Conservation (phyloP, 106 monocot genomes). For the Dioscorea dumetorum region DNA sequence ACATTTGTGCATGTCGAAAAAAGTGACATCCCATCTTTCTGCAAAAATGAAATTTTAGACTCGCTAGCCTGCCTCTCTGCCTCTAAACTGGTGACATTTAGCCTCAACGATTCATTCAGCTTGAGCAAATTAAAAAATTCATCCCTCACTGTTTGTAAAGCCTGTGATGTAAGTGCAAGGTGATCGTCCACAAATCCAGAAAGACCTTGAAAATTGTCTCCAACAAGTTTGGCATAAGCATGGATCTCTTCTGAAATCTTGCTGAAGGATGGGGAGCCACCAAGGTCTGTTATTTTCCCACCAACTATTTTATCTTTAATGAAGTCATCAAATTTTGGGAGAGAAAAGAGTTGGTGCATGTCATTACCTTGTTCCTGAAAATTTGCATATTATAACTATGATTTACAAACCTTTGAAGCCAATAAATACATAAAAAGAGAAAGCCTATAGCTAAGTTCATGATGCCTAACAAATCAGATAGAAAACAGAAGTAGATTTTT, state of each 20-base stretch:
- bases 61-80: conserved; percentile 38
- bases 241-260: conserved; percentile 34
- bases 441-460: too few relatives aligned
- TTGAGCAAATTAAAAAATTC: conserved; percentile 44
- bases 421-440: too few relatives aligned
- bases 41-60: conserved; percentile 30
- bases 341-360: conserved; percentile 33
- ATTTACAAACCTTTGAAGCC: too few relatives aligned
- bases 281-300: conserved; percentile 18
- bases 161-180: conserved; percentile 34
- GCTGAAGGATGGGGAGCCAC: conserved; percentile 21
- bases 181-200: conserved; percentile 52
- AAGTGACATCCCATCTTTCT: conserved; percentile 32
- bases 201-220: conserved; percentile 33
- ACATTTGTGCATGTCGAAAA: conserved; percentile 41
- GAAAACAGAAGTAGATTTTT: too few relatives aligned
- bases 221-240: conserved; percentile 23
- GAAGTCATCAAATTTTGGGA: conserved; percentile 54
- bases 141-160: conserved; percentile 34
- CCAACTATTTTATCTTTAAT: conserved; percentile 9
- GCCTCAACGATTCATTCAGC: conserved; percentile 41
- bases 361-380: conserved; percentile 30
- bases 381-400: background rate
- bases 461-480: too few relatives aligned
- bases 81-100: conserved; percentile 41